Percentiles rank a stretch among this genome's conserved stretches.
Conservation (phyloP, 768 basidiomycete genomes). For the Suillus paluster region DNA sequence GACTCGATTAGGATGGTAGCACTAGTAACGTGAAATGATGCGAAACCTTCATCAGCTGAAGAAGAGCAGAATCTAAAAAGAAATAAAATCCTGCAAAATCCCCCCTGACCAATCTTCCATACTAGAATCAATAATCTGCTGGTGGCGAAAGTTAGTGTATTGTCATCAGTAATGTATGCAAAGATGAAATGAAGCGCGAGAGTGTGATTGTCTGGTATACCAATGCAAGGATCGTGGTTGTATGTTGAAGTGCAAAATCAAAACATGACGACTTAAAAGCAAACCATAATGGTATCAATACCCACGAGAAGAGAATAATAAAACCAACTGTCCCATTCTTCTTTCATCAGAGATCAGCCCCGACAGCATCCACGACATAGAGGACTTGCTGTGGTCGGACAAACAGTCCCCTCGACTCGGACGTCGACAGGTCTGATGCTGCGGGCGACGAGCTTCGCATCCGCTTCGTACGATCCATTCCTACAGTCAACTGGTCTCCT, state of each 20-base stretch:
- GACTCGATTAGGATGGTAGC: no score
- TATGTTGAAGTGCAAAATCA: constrained; percentile 5
- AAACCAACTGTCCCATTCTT: constrained; percentile 1
- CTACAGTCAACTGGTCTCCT: constrained; percentile 54
- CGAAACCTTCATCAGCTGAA: no score
- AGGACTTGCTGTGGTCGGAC: constrained; percentile 86
- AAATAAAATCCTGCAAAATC: background rate
- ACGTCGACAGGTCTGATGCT: constrained; percentile 55
- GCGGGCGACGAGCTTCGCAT: constrained; percentile 72
- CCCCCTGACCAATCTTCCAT: background rate
- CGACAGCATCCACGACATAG: constrained; percentile 86
- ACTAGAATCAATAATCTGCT: constrained; percentile 2
- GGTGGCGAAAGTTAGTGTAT: constrained; percentile 4
- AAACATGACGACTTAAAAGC: constrained; percentile 9
- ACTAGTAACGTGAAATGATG: no score
- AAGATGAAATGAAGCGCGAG: background rate
- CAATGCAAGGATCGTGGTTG: constrained; percentile 6
- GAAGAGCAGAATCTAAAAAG: no score
- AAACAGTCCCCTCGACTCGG: constrained; percentile 77
- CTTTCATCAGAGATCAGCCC: constrained; percentile 54
- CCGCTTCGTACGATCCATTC: constrained; percentile 54
- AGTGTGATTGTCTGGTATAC: constrained; percentile 3
- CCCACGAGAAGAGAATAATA: background rate
- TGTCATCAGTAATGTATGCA: constrained; percentile 10
- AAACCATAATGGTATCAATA: constrained; percentile 1